Evolutionary conservation across 208 protist species (phyloP), one percentile per base, ranked within the genome.

Genomic region (Trypanosoma avium): DNA sequence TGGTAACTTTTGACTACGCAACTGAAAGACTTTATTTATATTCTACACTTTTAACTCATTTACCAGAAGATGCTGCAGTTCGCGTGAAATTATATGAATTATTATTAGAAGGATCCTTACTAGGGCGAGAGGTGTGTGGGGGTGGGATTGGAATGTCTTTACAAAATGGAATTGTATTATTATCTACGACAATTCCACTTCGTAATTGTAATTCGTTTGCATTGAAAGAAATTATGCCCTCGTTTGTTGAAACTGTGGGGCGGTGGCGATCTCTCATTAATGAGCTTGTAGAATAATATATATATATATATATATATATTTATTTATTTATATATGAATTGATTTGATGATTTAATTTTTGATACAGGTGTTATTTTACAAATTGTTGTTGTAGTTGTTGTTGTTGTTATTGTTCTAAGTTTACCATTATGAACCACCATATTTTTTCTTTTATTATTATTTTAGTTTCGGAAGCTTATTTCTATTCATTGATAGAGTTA

Each of bases 1-100:
- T 94, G 21, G 57, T 94, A 42, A 88, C 88, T 7, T 88, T 81
- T 61, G 88, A 94, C 62, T 72, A 74, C 8, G 47, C 70, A n/a
- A 94, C 88, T 19, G 76, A 90, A 67, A 76, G 88, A n/a, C 67
- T 94, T 9, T 88, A 89, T 58, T 42, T 94, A 17, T 94, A 94
- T 62, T 71, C 82, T 6, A 88, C 88, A 0, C 60, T 94, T 8
- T 67, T 94, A 21, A 90, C 82, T 3, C 47, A 59, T 15, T 58
- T 92, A 6, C 88, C 88, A 0, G 15, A 67, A 1, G 69, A 90
- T 30, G 40, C 63, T 0, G 61, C 49, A 47, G 66, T 91, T 27
- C 79, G 77, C 30, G 68, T 71, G 26, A 87, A 92, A 67, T 61
- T 94, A 32, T 90, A 92, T 60, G 82, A 94, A 60, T 57, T 88